Evolutionary conservation across 1,139 yeast species (phyloP).

Genomic region (Kurtzmaniella quercitrusa): DNA sequence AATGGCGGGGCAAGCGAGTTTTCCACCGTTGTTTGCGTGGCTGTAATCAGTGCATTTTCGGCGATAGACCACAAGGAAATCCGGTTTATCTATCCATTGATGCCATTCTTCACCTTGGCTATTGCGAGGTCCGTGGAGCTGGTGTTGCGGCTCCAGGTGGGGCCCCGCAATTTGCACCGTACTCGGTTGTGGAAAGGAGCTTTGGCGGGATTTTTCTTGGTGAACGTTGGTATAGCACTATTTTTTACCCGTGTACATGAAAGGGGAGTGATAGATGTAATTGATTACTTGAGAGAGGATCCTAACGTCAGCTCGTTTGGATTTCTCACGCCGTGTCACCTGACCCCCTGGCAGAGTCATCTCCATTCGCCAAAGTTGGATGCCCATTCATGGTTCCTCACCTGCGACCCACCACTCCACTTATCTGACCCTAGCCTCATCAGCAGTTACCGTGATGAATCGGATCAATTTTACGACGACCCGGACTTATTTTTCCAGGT

Average conservation of each 20-base stretch:
- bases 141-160: not conserved
- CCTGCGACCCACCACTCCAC: conserved; percentile 88
- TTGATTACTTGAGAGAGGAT: conserved; percentile 46
- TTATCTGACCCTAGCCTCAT: conserved; percentile 26
- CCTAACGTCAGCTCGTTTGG: conserved; percentile 53
- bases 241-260: conserved; percentile 71
- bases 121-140: conserved; percentile 14
- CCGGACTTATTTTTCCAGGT: conserved; percentile 47
- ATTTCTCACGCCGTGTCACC: conserved; percentile 91
- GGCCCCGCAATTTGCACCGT: not conserved
- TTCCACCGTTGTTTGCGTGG: conserved; percentile 24
- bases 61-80: conserved; percentile 80
- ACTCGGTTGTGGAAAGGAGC: not conserved
- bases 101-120: conserved; percentile 58
- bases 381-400: conserved; percentile 61
- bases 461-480: conserved; percentile 74
- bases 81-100: conserved; percentile 81
- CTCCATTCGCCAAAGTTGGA: conserved; percentile 55
- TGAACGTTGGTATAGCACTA: conserved; percentile 40
- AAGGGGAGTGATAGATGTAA: conserved; percentile 74
- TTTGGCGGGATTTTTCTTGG: not conserved
- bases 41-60: conserved; percentile 56
- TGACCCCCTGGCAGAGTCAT: conserved; percentile 92
- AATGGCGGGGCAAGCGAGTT: not conserved
- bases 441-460: conserved; percentile 67